Percentiles rank a stretch among this genome's conserved stretches.
These are phyloP conservation scores for Vitis amurensis DNA, from an alignment of 164 flowering plant genomes.

Conservation along the genomic window DNA sequence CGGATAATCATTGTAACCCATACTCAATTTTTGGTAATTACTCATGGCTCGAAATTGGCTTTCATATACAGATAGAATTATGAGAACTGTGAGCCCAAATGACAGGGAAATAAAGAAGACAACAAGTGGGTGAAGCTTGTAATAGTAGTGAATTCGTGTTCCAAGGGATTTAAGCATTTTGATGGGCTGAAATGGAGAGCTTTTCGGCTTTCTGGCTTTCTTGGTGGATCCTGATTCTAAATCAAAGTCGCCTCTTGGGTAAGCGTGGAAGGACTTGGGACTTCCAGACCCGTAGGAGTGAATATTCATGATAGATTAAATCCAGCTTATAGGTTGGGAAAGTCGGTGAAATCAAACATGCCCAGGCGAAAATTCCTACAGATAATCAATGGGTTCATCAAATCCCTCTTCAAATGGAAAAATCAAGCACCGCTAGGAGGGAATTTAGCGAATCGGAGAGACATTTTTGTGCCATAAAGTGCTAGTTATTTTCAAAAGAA, in stretches of 20 bases:
- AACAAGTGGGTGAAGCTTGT: constrained; percentile 64
- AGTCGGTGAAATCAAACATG: constrained; percentile 12
- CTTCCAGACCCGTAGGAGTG: constrained; percentile 50
- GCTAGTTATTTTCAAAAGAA: no score
- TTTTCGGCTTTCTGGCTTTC: constrained; percentile 51
- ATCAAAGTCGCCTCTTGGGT: constrained; percentile 76
- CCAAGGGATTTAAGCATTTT: constrained; percentile 62
- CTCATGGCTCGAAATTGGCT: constrained; percentile 30
- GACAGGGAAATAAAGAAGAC: constrained; percentile 54
- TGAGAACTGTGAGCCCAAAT: constrained; percentile 54
- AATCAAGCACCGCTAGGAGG: constrained; percentile 9
- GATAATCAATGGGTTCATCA: constrained; percentile 6
- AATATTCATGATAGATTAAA: constrained; percentile 50
- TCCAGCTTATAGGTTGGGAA: constrained; percentile 10
- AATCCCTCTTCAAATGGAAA: neutral
- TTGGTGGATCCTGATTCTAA: constrained; percentile 67
- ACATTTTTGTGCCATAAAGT: no score
- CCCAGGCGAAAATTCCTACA: constrained; percentile 17
- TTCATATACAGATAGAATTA: constrained; percentile 56
- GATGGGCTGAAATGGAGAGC: constrained; percentile 21
- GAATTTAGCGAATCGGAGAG: neutral
- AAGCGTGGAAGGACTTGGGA: constrained; percentile 72
- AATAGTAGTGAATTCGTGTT: constrained; percentile 50
- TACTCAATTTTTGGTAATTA: constrained; percentile 27
- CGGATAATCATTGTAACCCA: constrained; percentile 41